These are phyloP conservation scores for Lachancea waltii DNA, from an alignment of 805 yeast genomes.

Conservation along the genomic window DNA sequence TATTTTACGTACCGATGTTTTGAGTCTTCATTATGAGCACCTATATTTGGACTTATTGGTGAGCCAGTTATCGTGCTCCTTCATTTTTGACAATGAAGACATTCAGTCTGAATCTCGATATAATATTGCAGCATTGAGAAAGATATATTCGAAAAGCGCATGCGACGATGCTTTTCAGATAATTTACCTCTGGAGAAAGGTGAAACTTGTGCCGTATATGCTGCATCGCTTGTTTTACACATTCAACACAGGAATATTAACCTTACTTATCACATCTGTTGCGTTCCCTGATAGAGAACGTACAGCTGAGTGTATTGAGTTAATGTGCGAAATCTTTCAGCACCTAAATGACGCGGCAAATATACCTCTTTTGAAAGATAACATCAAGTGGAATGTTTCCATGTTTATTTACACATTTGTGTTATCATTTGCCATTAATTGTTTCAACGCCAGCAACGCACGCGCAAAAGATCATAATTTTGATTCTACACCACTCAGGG, in stretches of 20 bases:
- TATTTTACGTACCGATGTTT: conserved; percentile 18
- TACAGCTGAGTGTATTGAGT: conserved; percentile 3
- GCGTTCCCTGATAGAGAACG: conserved; percentile 16
- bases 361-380: conserved; percentile 12
- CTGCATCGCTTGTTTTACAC: conserved; percentile 20
- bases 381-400: conserved; percentile 24
- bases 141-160: background rate
- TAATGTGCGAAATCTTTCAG: background rate
- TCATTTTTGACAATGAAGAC: conserved; percentile 20
- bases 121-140: conserved; percentile 13
- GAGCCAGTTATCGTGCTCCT: conserved; percentile 18
- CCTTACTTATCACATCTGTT: conserved; percentile 17
- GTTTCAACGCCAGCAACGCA: conserved; percentile 10
- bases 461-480: conserved; percentile 5
- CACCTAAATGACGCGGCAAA: conserved; percentile 1
- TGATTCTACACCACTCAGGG: conserved; percentile 7
- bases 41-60: conserved; percentile 16
- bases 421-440: conserved; percentile 13
- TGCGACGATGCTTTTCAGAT: conserved; percentile 14
- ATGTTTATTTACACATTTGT: conserved; percentile 22
- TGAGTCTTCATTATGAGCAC: conserved; percentile 22
- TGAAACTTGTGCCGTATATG: conserved; percentile 19
- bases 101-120: conserved; percentile 13
- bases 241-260: conserved; percentile 21
- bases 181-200: conserved; percentile 16